Evolutionary conservation across 305 asterid species (phyloP), one percentile per base, ranked within the genome.

Genomic region (Fraxinus velutina): DNA sequence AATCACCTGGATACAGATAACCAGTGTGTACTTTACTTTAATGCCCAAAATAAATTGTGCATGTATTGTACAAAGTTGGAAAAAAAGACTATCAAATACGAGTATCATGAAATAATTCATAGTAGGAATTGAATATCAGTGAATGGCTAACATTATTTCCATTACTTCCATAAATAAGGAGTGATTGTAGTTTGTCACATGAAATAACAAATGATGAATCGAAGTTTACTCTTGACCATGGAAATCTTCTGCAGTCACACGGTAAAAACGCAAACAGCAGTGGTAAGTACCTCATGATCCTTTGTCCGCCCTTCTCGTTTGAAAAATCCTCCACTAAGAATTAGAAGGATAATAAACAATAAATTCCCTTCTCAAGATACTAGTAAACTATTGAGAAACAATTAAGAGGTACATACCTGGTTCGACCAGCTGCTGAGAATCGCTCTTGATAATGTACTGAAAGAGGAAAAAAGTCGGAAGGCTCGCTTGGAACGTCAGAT

Each of bases 361-460:
- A 82, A 80, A 77, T 81, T 83, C 81, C 78, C 21, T 33, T 44
- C 81, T 70, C 79, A 78, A 82, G 50, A 66, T 60, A 27, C 47
- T 44, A 64, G 77, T 39, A 50, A 34, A 81, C 74, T 62, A 72
- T 66, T 36, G 74, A 17, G 52, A 74, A 12, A 42, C 44, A 37
- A 84, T 47, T 42, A 22, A 77, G 68, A 57, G 24, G 21, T 55
- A 24, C 8, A 39, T 55, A 91, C 99, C 97, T 93, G 9, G 99
- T 96, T 79, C 96, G 91, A 83, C 99, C 99, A 84, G 97, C 98
- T 74, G 99, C 98, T 50, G 98, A 96, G 86, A 96, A 94, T 50
- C 95, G 90, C 88, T 96, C 97, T 94, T 96, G 98, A 89, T 94
- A 94, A 87, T 94, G 74, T 75, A 96, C 99, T 84, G 92, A 90